Evolutionary conservation across 2,329 filamentous ascomycete species (phyloP), one percentile per base, ranked within the genome.

Genomic region (Cordyceps farinosa): DNA sequence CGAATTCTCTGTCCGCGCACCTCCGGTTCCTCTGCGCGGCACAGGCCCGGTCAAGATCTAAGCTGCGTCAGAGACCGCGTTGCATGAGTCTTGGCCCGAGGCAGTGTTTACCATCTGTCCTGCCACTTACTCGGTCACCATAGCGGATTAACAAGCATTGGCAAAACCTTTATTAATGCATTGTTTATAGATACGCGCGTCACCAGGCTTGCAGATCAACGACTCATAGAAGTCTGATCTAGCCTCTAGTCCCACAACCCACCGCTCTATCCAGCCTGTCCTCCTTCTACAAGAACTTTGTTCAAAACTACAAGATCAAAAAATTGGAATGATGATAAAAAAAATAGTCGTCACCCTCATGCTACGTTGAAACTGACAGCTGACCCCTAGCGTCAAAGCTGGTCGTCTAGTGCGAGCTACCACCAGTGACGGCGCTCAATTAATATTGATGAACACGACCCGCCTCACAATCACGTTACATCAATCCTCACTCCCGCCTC

Each of bases 401-500:
- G 32, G 50, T 30, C 47, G 50, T 30, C 47, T 42, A 51, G 45
- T 32, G 44, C 38, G 29, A 44, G 58, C 50, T 29, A 34, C 52
- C 52, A 40, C 52, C 52, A 27, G 13, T 3, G n/a, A 53, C 30
- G 47, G 61, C 36, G 11, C 22, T 56, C 58, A 53, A 53, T 61
- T 42, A 44, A 61, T 61, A 61, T 61, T 53, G 38, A 53, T 61
- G 40, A 56, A 45, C 30, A 56, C 40, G 40, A 56, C 40, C 53
- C 54, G 44, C 34, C 51, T 27, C 11, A 56, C 27, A 62, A 42
- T 51, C 61, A 62, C 61, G 61, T 62, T 62, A 62, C 61, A 62
- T 62, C 45, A 8, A 32, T 27, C 9, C 45, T 44, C 40, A 34
- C 42, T 30, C 11, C 40, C 54, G 38, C 38, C n/a, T 34, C 38